These are phyloP conservation scores for Betula pendula DNA, from an alignment of 306 rosid species.

Conservation along the genomic window DNA sequence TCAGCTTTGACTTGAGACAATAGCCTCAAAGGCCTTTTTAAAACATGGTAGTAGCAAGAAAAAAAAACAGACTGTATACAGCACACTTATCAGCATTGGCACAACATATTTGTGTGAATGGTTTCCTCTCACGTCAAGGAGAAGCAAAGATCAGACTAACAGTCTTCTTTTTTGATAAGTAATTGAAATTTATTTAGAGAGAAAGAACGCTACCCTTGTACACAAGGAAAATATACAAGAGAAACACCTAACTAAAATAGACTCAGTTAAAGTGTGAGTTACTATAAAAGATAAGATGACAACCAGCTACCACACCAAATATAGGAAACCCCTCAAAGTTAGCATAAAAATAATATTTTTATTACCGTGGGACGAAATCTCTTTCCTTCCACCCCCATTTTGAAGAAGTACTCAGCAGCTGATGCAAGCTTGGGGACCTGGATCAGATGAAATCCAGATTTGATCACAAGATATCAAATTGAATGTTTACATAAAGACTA, in stretches of 20 bases:
- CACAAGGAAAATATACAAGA: too few species aligned
- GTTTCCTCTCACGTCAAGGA: slow-evolving; percentile 11
- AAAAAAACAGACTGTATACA: background rate
- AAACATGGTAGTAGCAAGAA: background rate
- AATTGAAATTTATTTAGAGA: too few species aligned
- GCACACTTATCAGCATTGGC: background rate
- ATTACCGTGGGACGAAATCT: slow-evolving; percentile 97
- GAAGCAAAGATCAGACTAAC: slow-evolving; percentile 12
- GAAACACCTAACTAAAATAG: too few species aligned
- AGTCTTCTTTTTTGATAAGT: background rate
- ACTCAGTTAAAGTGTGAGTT: slow-evolving; percentile 1
- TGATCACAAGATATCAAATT: background rate
- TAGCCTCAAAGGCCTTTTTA: background rate
- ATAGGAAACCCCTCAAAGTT: background rate
- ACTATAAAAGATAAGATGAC: background rate
- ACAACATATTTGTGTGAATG: background rate
- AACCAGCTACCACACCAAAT: background rate
- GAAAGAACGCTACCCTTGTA: too few species aligned
- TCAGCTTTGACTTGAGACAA: background rate
- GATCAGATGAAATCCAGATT: slow-evolving; percentile 23
- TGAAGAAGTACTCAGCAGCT: slow-evolving; percentile 92
- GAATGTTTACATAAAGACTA: background rate
- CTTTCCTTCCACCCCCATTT: slow-evolving; percentile 95
- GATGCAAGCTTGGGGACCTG: slow-evolving; percentile 99
- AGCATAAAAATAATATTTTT: slow-evolving; percentile 17